phyloP scores from a whole-genome alignment of 2,329 filamentous ascomycete species.

The Venturia aucupariae region DNA sequence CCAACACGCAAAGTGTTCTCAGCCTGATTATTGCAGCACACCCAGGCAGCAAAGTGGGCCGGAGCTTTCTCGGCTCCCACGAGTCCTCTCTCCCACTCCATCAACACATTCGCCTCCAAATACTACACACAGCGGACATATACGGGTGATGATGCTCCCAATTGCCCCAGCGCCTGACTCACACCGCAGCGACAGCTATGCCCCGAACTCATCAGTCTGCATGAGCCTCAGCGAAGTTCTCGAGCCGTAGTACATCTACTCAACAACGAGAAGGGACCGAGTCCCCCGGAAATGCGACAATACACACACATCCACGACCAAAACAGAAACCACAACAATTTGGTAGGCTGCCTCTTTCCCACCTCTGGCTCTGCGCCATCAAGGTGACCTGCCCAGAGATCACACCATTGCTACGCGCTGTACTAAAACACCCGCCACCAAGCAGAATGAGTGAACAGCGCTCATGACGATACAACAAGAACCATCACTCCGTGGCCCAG shows the following conservation, averaged over 20 bases:
- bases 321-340: background rate
- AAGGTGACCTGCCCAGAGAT: background rate
- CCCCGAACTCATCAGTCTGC: background rate
- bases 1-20: background rate
- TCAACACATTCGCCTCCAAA: background rate
- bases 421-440: background rate
- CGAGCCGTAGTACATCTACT: background rate
- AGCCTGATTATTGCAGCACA: background rate
- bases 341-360: background rate
- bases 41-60: background rate
- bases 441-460: background rate
- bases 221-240: background rate
- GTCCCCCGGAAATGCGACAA: background rate
- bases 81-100: background rate
- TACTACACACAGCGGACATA: background rate
- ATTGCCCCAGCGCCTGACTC: background rate
- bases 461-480: conserved; percentile 5
- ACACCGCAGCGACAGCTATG: conserved; percentile 4
- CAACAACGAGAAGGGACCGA: background rate
- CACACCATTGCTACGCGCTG: background rate
- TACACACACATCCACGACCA: background rate
- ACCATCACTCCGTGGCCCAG: background rate
- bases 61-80: background rate
- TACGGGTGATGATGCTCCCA: background rate
- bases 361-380: background rate